Base-by-base conservation (phyloP, 2,329 filamentous ascomycete species). In the Epichloe aotearoae region DNA sequence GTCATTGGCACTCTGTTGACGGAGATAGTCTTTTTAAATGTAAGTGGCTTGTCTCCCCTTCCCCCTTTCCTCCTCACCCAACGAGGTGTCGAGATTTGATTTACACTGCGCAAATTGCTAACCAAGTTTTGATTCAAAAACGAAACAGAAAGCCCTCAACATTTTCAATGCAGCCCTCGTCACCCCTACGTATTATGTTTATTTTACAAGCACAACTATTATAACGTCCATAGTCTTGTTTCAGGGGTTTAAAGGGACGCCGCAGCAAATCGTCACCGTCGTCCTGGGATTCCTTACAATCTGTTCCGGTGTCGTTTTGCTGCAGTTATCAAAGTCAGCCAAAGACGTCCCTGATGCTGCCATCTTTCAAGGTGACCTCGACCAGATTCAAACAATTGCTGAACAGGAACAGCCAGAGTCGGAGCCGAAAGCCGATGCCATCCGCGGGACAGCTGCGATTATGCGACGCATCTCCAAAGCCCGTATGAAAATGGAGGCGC, bases 171-270 rank as follows among this genome's bases (percentile, higher is more conserved):
- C 93, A 38, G 91, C 93, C 7, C 78, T 98, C 57, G 93, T 98
- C 53, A 98, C 93, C 0, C 93, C 93, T 1, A 98, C 93, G 2
- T 98, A 98, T 70, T 98, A 98, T 66, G 93, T 98, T 57, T 91
- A 94, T 72, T 98, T 98, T 66, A 98, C 93, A 39, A 95, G 84
- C 59, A 86, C 89, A 5, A 97, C 93, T 19, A 96, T 98, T 57
- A 80, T 97, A 58, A 94, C 90, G 5, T 96, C 91, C 0, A 86
- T 90, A 3, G 83, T 98, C 45, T 73, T 98, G 3, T 97, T 97
- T 68, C 84, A 82, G 55, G 93, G 93, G 7, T 96, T 98, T 76
- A 91, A 95, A 63, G 93, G 91, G 37, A 87, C 87, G 0, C 75
- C 79, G 0, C 76, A 80, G 5, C 80, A 86, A 26, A 97, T 98